A percentile compares a stretch with the other conserved stretches of the same genome.
These are phyloP conservation scores for Isoetes engelmannii DNA, from an alignment of 83 land plant genomes.

Conservation along the genomic window DNA sequence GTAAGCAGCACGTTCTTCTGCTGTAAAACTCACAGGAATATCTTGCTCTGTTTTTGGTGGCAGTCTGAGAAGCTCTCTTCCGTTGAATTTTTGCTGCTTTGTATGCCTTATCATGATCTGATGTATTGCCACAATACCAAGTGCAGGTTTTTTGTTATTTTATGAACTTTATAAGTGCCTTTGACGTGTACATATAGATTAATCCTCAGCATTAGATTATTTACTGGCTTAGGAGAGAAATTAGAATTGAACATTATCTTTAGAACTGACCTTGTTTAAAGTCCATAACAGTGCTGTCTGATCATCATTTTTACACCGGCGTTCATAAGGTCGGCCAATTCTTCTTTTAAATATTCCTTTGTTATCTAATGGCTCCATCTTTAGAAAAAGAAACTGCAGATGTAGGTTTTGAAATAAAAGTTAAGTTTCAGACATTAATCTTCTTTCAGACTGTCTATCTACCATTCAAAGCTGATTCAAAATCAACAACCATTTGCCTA, in stretches of 20 bases:
- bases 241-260: not conserved
- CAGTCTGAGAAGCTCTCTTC: conserved; percentile 44
- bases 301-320: conserved; percentile 40
- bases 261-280: conserved; percentile 34
- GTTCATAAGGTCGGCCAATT: conserved; percentile 43
- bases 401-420: not conserved
- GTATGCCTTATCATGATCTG: conserved; percentile 52
- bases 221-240: not conserved
- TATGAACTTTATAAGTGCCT: too few relatives aligned
- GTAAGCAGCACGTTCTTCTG: conserved; percentile 38
- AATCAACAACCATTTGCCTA: too few relatives aligned
- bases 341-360: conserved; percentile 35
- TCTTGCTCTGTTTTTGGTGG: conserved; percentile 50
- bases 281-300: conserved; percentile 49
- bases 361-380: conserved; percentile 37
- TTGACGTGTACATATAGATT: too few relatives aligned
- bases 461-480: too few relatives aligned
- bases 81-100: conserved; percentile 46
- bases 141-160: too few relatives aligned
- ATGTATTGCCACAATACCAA: not conserved
- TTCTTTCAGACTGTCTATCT: not conserved
- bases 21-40: conserved; percentile 31
- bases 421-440: not conserved
- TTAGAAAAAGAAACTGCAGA: conserved; percentile 35
- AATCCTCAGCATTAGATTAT: too few relatives aligned